Base-by-base conservation (phyloP, 352 stramenopile genomes). In the Globisporangium spinosum region DNA sequence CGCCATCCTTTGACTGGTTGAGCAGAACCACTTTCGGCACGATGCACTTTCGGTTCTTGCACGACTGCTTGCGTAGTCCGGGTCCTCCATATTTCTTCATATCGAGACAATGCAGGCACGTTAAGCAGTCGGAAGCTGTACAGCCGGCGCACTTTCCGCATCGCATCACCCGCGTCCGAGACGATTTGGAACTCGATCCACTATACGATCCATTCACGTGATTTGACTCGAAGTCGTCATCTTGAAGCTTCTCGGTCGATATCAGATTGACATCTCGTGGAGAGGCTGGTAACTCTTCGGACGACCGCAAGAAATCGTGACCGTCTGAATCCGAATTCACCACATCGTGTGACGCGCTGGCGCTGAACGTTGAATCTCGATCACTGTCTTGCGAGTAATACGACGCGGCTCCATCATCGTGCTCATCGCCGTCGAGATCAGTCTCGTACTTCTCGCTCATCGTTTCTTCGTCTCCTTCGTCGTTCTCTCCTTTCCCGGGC, bases 41-140 rank as follows among this genome's bases (percentile, higher is more conserved):
- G 70, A 91, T 79, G 53, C 85, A 93, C 62, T 90, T 91, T 47
- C 85, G 83, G 49, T 79, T 78, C 64, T 93, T 93, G 72, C 87
- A 94, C 27, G 85, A 93, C 72, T 93, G 87, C 58, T 94, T 94
- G 29, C 87, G 77, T 32, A 90, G 72, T 63, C 87, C 87, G 32
- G 85, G 87, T 23, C 87, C 87, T 65, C 87, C 87, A 49, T 93
- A 91, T 58, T 94, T 94, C 71, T 92, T 92, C 87, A 92, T 94
- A 56, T 94, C 87, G 61, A 83, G 71, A 54, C 87, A 94, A 61
- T 93, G 79, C 40, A 77, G 79, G 65, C 87, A 94, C 58, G 88
- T 90, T 73, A 90, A 75, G 65, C 87, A 94, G 58, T 94, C 87
- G 17, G 79, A 73, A 27, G 87, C 82, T 7, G 75, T 77, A 32